Evolutionary conservation across 2,329 filamentous ascomycete species (phyloP).

Genomic region (Pseudogymnoascus sp.): DNA sequence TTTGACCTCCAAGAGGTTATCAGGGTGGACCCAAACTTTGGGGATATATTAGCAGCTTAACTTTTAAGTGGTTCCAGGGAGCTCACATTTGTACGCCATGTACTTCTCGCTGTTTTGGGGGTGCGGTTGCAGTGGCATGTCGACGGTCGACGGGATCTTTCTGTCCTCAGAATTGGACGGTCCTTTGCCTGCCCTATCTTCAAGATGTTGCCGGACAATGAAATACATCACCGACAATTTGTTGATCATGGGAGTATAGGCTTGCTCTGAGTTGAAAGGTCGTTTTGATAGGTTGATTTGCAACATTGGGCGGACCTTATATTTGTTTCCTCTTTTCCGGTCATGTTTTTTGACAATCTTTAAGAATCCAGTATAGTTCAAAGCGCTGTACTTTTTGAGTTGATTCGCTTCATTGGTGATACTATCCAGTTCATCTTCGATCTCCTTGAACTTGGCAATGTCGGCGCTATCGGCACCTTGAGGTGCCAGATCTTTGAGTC

Average conservation of each 20-base stretch:
- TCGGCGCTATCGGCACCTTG: slow-evolving; percentile 44
- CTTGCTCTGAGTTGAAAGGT: slow-evolving; percentile 86
- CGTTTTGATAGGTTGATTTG: slow-evolving; percentile 81
- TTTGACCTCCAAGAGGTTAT: slow-evolving; percentile 95
- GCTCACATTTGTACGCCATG: slow-evolving; percentile 76
- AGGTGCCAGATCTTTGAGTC: slow-evolving; percentile 71
- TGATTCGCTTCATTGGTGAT: slow-evolving; percentile 89
- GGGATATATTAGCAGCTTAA: not conserved
- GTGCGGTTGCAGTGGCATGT: slow-evolving; percentile 41
- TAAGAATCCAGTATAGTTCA: slow-evolving; percentile 96
- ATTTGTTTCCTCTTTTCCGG: slow-evolving; percentile 76
- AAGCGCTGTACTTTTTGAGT: slow-evolving; percentile 87
- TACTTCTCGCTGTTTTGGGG: slow-evolving; percentile 64
- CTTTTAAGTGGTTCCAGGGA: not conserved
- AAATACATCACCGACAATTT: slow-evolving; percentile 93
- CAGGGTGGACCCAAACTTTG: slow-evolving; percentile 84
- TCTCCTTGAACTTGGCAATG: slow-evolving; percentile 54
- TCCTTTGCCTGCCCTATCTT: slow-evolving; percentile 42
- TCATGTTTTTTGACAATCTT: slow-evolving; percentile 99
- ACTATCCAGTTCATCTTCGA: slow-evolving; percentile 71
- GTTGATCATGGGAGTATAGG: slow-evolving; percentile 83
- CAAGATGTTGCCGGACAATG: slow-evolving; percentile 78
- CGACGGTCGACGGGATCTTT: slow-evolving; percentile 20
- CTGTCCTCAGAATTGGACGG: slow-evolving; percentile 27
- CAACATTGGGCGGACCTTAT: slow-evolving; percentile 85